phyloP scores from a whole-genome alignment of 140 eudicot species.

The Stevia rebaudiana region DNA sequence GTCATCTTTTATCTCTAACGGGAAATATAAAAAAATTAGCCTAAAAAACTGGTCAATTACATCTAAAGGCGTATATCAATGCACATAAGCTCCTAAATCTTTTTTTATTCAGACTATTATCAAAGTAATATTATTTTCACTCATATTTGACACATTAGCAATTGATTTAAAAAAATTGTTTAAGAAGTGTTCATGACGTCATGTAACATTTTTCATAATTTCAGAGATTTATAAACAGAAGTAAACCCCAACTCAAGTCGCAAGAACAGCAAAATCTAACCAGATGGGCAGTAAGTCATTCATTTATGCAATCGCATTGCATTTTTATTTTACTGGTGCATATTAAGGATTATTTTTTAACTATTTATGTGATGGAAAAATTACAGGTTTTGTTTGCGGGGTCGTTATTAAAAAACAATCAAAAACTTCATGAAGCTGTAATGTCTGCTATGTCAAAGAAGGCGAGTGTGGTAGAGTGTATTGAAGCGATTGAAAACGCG shows the following conservation, averaged over 20 bases:
- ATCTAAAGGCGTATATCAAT: background rate
- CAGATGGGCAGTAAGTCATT: conserved; percentile 92
- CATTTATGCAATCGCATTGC: background rate
- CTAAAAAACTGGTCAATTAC: background rate
- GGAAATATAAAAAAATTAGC: background rate
- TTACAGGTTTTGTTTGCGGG: conserved; percentile 81
- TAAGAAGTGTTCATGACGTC: background rate
- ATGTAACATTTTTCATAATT: conserved; percentile 13
- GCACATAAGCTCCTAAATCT: background rate
- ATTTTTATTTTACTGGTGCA: background rate
- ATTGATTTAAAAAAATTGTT: too few relatives aligned
- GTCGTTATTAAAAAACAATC: conserved; percentile 70
- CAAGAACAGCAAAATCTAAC: conserved; percentile 92
- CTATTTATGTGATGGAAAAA: background rate
- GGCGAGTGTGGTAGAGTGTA: conserved; percentile 82
- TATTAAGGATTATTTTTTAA: background rate
- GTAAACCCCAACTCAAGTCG: conserved; percentile 66
- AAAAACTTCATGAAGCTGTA: conserved; percentile 67
- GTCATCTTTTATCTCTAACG: background rate
- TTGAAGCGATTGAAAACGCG: conserved; percentile 85
- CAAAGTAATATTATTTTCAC: background rate
- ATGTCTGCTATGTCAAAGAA: conserved; percentile 80
- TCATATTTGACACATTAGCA: background rate
- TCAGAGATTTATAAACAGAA: conserved; percentile 90
- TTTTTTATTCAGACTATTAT: background rate